Base-by-base conservation (phyloP, 2,329 filamentous ascomycete species). In the Apiospora phragmitis region DNA sequence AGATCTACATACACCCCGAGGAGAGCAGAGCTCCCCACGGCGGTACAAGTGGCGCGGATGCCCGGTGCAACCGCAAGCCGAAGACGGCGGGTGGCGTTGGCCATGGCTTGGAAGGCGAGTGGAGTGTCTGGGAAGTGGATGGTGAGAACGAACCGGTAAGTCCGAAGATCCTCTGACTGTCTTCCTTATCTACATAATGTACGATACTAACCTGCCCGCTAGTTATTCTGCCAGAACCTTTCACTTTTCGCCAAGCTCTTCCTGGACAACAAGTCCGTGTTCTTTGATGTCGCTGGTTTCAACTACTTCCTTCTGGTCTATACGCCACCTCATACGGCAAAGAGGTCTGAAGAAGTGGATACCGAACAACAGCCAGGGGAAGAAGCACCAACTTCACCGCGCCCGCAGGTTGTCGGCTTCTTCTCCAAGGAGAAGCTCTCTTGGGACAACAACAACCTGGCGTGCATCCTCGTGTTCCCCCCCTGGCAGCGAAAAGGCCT, bases 351-450 rank as follows among this genome's bases (percentile, higher is more conserved):
- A 32, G 42, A 51, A 29, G 9, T 38, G 9, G 69, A 66, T 18
- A 4, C 51, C 2, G 65, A 67, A 42, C 65, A 67, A 5, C 35
- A 16, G 26, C 41, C 38, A 45, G 24, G 49, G 9, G 59, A 72
- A n/a, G 42, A 67, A 11, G 43, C 38, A 7, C n/a, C n/a, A 16
- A 69, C 1, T 69, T 70, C 11, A 68, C 65, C 55, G 43, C 79
- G 81, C 51, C 78, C 81, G 26, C 90, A 92, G 77, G 91, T 98
- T 41, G 89, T 95, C 1, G 96, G 96, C n/a, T 98, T 98, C 87
- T 99, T 98, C 84, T 97, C 93, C 73, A 98, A 99, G 80, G 96
- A 99, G 81, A 98, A 98, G 81, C 93, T 98, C 86, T 97, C 94
- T 4, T 99, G 96, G 95, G 96, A 99, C 78, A 95, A 95, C 77